Evolutionary conservation across 495 filamentous ascomycete genomes (phyloP).

Genomic region (Trichoderma gamsii): DNA sequence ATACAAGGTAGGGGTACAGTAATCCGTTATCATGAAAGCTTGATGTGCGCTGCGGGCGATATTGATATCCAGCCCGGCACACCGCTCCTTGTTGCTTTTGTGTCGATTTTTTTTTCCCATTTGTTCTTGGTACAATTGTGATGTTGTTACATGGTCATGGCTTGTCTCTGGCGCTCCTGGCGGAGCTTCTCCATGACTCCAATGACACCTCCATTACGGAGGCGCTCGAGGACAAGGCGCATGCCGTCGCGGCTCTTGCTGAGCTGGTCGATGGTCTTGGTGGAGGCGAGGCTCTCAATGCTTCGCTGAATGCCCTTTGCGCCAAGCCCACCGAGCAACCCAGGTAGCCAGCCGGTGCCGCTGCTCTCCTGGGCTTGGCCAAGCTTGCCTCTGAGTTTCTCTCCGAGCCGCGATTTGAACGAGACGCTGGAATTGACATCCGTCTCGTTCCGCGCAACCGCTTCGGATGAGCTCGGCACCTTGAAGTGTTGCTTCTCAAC

Average conservation of each 20-base stretch:
- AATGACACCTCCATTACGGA: conserved; percentile 71
- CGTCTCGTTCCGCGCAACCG: conserved; percentile 50
- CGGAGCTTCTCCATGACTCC: conserved; percentile 84
- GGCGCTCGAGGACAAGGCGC: conserved; percentile 82
- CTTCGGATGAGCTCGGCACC: conserved; percentile 35
- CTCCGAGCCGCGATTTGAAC: conserved; percentile 76
- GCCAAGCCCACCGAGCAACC: conserved; percentile 54
- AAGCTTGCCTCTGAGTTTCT: conserved; percentile 53
- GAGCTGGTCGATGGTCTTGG: conserved; percentile 74
- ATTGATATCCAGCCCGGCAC: background rate
- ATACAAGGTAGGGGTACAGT: conserved; percentile 9
- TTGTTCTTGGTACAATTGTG: background rate
- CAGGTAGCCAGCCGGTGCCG: conserved; percentile 26
- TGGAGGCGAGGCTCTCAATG: conserved; percentile 83
- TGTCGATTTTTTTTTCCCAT: background rate
- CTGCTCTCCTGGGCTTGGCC: conserved; percentile 25
- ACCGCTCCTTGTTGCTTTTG: background rate
- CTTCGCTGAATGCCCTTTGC: conserved; percentile 76
- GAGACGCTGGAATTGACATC: conserved; percentile 79
- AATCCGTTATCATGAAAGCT: conserved; percentile 4
- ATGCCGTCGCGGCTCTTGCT: conserved; percentile 90
- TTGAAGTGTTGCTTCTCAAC: conserved; percentile 79
- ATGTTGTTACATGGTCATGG: conserved; percentile 1
- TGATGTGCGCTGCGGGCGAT: background rate
- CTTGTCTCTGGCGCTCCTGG: conserved; percentile 41